A percentile compares a stretch with the other conserved stretches of the same genome.
These are phyloP conservation scores for Neofusicoccum ribis DNA, from an alignment of 2,329 filamentous ascomycete species.

Conservation along the genomic window DNA sequence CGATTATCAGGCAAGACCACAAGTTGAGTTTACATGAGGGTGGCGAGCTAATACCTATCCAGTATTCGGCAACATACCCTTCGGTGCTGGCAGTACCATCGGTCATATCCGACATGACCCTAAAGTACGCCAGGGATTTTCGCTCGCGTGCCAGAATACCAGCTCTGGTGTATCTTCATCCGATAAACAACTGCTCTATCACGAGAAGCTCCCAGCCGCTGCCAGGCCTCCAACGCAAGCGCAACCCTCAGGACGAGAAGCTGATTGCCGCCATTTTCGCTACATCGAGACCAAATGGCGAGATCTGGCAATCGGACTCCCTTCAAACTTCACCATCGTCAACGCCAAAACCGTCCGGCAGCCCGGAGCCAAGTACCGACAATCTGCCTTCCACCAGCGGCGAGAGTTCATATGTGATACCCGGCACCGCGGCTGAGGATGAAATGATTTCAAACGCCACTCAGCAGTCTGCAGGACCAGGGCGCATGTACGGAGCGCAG, in stretches of 20 bases:
- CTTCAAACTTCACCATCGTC: slow-evolving; percentile 16
- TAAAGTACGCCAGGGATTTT: slow-evolving; percentile 90
- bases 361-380: slow-evolving; percentile 35
- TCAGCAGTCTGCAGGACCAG: slow-evolving; percentile 41
- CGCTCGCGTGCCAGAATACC: slow-evolving; percentile 88
- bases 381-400: slow-evolving; percentile 33
- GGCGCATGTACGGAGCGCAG: slow-evolving; percentile 78
- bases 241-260: slow-evolving; percentile 94
- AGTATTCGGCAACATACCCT: slow-evolving; percentile 91
- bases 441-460: slow-evolving; percentile 71
- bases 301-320: slow-evolving; percentile 6
- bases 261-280: slow-evolving; percentile 90
- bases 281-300: slow-evolving; percentile 51
- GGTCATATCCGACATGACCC: slow-evolving; percentile 91
- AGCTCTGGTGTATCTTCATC: slow-evolving; percentile 89
- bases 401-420: slow-evolving; percentile 36
- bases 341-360: slow-evolving; percentile 30
- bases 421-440: slow-evolving; percentile 26
- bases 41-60: not conserved
- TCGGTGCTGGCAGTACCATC: slow-evolving; percentile 80
- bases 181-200: slow-evolving; percentile 94
- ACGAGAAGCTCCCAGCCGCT: slow-evolving; percentile 91
- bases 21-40: not conserved
- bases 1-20: slow-evolving; percentile 65
- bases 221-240: slow-evolving; percentile 80